These are phyloP conservation scores for Russula foetens DNA, from an alignment of 768 basidiomycete genomes.

Conservation along the genomic window DNA sequence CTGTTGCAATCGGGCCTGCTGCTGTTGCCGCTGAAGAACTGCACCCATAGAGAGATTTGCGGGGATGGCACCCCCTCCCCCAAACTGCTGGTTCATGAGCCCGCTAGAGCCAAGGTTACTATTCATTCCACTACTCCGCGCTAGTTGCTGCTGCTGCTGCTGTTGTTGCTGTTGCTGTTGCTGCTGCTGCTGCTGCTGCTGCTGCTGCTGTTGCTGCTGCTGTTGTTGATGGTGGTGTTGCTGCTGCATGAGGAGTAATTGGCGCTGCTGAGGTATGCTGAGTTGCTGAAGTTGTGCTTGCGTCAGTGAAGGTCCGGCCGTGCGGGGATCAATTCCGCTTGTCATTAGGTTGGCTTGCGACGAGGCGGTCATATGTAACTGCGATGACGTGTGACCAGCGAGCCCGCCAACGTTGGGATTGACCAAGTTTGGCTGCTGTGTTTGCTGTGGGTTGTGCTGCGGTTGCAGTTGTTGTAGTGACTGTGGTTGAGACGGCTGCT, in stretches of 20 bases:
- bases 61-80: not conserved
- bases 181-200: not conserved
- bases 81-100: conserved; percentile 10
- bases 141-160: conserved; percentile 23
- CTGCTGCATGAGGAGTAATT: conserved; percentile 34
- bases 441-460: conserved; percentile 25
- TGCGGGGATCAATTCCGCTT: conserved; percentile 19
- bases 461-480: conserved; percentile 24
- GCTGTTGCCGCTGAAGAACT: conserved; percentile 13
- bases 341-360: conserved; percentile 7
- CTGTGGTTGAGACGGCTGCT: conserved; percentile 25
- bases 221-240: not conserved
- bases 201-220: not conserved
- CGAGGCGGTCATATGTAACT: conserved; percentile 10
- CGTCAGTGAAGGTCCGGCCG: conserved; percentile 23
- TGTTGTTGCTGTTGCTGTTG: conserved; percentile 31
- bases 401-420: conserved; percentile 10
- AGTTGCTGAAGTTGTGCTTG: conserved; percentile 23
- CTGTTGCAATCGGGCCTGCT: conserved; percentile 33
- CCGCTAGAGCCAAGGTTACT: conserved; percentile 7
- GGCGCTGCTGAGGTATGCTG: conserved; percentile 35
- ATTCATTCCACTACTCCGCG: conserved; percentile 1
- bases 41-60: not conserved
- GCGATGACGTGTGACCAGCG: conserved; percentile 3
- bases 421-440: conserved; percentile 21